Conservation (phyloP, 208 protist genomes). For the Ichthyophonus hoferi region DNA sequence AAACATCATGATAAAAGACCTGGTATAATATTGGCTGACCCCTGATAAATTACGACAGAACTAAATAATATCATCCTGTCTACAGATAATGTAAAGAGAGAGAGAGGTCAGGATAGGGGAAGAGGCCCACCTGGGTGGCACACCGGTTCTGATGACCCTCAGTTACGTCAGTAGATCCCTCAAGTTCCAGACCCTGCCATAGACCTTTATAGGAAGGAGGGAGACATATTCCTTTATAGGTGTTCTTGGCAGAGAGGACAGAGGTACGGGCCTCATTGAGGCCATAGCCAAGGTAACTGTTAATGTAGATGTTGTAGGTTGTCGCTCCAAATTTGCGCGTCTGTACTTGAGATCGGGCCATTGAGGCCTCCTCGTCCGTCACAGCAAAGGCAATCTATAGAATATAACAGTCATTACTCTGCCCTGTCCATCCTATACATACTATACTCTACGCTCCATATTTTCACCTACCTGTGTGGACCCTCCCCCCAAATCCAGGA, state of each 20-base stretch:
- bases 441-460: background rate
- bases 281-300: constrained; percentile 29
- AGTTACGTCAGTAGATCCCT: too few species aligned
- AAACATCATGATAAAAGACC: too few species aligned
- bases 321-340: background rate
- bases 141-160: background rate
- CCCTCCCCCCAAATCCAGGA: constrained; percentile 39
- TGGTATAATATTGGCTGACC: too few species aligned
- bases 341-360: background rate
- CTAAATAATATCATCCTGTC: too few species aligned
- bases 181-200: background rate
- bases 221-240: background rate
- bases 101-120: too few species aligned
- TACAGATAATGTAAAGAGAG: too few species aligned
- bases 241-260: background rate
- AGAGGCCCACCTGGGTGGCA: constrained; percentile 1
- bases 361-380: background rate
- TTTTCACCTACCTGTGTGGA: constrained; percentile 32
- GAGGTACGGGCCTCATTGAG: constrained; percentile 11
- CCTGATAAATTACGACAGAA: too few species aligned
- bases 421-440: background rate
- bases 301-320: constrained; percentile 24
- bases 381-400: constrained; percentile 31
- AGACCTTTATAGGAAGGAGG: background rate
- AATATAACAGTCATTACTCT: background rate